A percentile compares a stretch with the other conserved stretches of the same genome.
phyloP scores from a whole-genome alignment of 352 stramenopile species.

The Pythium insidiosum region DNA sequence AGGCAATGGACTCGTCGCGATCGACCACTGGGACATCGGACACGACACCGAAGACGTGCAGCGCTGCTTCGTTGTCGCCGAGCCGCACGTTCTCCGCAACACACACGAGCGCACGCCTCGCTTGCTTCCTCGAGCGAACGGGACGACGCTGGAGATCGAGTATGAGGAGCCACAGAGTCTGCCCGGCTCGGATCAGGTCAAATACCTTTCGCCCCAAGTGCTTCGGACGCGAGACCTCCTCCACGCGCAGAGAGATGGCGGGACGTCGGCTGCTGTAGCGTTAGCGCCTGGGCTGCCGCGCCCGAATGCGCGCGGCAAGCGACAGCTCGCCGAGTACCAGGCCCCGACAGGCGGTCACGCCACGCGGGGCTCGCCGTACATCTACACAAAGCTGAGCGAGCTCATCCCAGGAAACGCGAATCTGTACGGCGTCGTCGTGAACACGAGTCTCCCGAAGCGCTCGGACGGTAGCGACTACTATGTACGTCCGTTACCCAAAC shows the following conservation, averaged over 20 bases:
- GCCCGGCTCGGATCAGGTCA: constrained; percentile 46
- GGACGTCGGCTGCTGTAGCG: too few species aligned
- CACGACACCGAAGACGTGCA: constrained; percentile 54
- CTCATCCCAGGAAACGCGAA: constrained; percentile 47
- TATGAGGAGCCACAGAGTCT: constrained; percentile 48
- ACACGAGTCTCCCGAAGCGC: constrained; percentile 61
- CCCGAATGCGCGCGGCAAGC: constrained; percentile 33
- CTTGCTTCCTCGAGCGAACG: constrained; percentile 27
- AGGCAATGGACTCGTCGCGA: constrained; percentile 36
- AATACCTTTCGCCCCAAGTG: constrained; percentile 31
- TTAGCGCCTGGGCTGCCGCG: too few species aligned
- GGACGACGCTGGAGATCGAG: constrained; percentile 31
- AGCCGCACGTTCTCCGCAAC: constrained; percentile 45
- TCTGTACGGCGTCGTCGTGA: constrained; percentile 67
- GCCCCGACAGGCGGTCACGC: background rate
- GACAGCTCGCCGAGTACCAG: constrained; percentile 26
- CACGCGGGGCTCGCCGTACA: constrained; percentile 27
- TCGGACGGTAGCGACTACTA: constrained; percentile 51
- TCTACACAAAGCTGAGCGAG: constrained; percentile 47
- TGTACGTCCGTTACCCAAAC: constrained; percentile 41
- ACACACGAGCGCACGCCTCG: constrained; percentile 22
- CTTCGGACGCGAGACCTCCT: constrained; percentile 34
- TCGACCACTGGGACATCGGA: constrained; percentile 48
- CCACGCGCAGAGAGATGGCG: background rate
- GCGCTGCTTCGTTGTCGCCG: constrained; percentile 48